A percentile compares a stretch with the other conserved stretches of the same genome.
These are phyloP conservation scores for Ogataea glucozyma DNA, from an alignment of 805 yeast genomes.

Conservation along the genomic window DNA sequence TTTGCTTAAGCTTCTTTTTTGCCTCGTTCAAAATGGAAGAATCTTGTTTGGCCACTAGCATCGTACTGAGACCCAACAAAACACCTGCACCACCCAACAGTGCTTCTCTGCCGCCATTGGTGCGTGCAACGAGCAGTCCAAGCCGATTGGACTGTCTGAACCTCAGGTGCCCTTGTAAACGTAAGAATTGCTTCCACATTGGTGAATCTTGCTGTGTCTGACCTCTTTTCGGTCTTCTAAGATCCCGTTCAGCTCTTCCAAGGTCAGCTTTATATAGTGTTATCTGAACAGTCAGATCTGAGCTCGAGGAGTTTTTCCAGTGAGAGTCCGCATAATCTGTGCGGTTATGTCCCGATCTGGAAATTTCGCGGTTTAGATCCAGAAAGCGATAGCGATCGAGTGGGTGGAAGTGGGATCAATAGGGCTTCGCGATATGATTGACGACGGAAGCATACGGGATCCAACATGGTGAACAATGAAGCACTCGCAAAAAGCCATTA, in stretches of 20 bases:
- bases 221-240: too few species aligned
- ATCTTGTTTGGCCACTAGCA: background rate
- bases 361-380: background rate
- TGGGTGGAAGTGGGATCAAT: background rate
- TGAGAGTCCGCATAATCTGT: too few species aligned
- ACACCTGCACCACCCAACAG: conserved; percentile 8
- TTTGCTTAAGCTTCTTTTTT: conserved; percentile 17
- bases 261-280: too few species aligned
- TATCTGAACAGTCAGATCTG: too few species aligned
- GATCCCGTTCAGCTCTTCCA: too few species aligned
- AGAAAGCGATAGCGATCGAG: background rate
- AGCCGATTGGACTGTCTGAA: background rate
- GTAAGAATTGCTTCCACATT: conserved; percentile 2
- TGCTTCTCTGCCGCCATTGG: background rate
- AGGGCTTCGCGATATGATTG: background rate
- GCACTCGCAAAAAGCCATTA: too few species aligned
- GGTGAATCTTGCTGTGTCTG: too few species aligned
- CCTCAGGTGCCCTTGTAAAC: background rate
- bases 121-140: background rate
- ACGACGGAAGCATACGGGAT: too few species aligned
- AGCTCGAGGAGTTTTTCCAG: too few species aligned
- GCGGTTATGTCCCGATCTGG: background rate
- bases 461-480: too few species aligned
- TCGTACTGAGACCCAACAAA: conserved; percentile 7
- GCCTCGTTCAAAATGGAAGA: conserved; percentile 18